Base-by-base conservation (phyloP, 2,329 filamentous ascomycete genomes). In the Alternaria infectoria region DNA sequence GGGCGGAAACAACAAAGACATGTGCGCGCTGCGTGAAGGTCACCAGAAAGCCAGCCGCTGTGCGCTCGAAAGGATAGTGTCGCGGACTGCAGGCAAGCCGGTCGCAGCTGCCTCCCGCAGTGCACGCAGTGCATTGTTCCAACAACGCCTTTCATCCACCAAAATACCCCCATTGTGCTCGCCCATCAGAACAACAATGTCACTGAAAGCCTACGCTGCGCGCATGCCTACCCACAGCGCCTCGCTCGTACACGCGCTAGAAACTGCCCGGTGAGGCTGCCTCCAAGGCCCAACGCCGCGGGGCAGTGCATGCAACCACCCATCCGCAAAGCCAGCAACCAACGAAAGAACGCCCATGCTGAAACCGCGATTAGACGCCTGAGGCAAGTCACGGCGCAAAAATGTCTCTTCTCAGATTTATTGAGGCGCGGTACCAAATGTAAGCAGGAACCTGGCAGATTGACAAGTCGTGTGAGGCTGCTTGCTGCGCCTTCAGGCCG, bases 401-500 rank as follows among this genome's bases (percentile, higher is more conserved):
- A 25, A 11, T 17, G 52, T 47, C 13, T 50, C 40, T 30, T 30
- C 46, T 47, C 40, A 61, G 40, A 23, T 46, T 51, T 26, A 50
- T 43, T 63, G 54, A 52, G 32, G 63, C 63, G 60, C 54, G 55
- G 63, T 49, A 17, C 13, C 12, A 9, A 28, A 52, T 56, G 55
- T 44, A 46, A 15, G 19, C 21, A 25, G 45, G 30, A 47, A 59
- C 56, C 44, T 36, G 43, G 51, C 17, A 23, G 30, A 45, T 46
- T 36, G n/a, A 40, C 17, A 28, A 15, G 43, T 30, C 49, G 32
- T 55, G 44, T 36, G 40, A 59, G 61, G 51, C 13, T 52, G 57
- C 61, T 60, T 52, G 57, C 61, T 60, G 61, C 57, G 61, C 61
- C 57, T 55, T 43, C 28, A 45, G 30, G 43, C 40, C 28, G 25